These are phyloP conservation scores for Ambrosia artemisiifolia DNA, from an alignment of 129 eudicot species.

Conservation along the genomic window DNA sequence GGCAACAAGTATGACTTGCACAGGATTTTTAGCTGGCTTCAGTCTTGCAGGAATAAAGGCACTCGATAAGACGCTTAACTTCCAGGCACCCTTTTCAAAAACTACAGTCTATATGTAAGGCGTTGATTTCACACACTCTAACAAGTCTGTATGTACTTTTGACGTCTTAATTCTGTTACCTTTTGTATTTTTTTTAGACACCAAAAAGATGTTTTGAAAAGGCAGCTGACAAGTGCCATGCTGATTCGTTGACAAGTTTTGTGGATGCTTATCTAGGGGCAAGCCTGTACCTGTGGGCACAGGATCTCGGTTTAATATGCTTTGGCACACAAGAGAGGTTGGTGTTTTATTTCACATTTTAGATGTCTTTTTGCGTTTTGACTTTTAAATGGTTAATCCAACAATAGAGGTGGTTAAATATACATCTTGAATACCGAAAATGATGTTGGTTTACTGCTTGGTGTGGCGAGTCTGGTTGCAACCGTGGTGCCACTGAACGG, in stretches of 20 bases:
- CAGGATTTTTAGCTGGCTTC: slow-evolving; percentile 84
- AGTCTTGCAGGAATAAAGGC: slow-evolving; percentile 87
- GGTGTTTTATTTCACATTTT: background rate
- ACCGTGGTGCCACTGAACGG: too few species aligned
- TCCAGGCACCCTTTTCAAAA: slow-evolving; percentile 90
- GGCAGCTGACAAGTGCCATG: too few species aligned
- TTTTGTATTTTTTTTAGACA: slow-evolving; percentile 39
- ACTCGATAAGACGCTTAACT: slow-evolving; percentile 57
- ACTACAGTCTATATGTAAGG: slow-evolving; percentile 91
- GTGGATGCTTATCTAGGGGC: slow-evolving; percentile 99
- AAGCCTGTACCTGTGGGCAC: slow-evolving; percentile 97
- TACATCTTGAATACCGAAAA: background rate
- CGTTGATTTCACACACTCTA: background rate
- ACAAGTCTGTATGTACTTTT: background rate
- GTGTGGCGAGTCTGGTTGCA: too few species aligned
- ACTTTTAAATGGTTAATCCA: background rate
- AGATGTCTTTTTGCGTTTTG: background rate
- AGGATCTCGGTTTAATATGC: slow-evolving; percentile 81
- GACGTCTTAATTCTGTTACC: slow-evolving; percentile 4
- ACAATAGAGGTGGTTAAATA: background rate
- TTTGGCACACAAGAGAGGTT: slow-evolving; percentile 93
- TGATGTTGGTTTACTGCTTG: too few species aligned
- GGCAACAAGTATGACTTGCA: slow-evolving; percentile 92
- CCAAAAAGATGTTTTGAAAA: slow-evolving; percentile 93
- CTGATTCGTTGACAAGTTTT: slow-evolving; percentile 75